Base-by-base conservation (phyloP, 495 filamentous ascomycete genomes). In the Sordaria brevicollis region DNA sequence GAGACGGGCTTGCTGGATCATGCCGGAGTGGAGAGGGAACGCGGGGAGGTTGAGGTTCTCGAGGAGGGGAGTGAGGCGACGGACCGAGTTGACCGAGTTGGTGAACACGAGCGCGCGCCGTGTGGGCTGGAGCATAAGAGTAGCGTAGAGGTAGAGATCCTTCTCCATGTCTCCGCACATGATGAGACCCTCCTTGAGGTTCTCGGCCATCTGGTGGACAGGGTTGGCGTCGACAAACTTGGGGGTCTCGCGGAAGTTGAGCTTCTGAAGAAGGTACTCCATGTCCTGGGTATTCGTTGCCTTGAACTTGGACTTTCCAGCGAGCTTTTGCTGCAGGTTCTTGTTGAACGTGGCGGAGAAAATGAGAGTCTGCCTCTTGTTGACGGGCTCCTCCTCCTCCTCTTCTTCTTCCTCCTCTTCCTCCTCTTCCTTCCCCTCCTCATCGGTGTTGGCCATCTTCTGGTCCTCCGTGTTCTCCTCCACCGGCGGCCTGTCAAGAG, bases 271-370 rank as follows among this genome's bases (percentile, higher is more conserved):
- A 2, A 99, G 86, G 78, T 97, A 97, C 72, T 95, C 94, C 86
- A 97, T 93, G 70, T 95, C 89, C 57, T 88, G 85, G 66, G 91
- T 85, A 74, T 83, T 85, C 86, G 91, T 86, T 7, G 93, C 79
- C 69, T 89, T 84, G 70, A 86, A 89, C 34, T 85, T 87, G 6
- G 86, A 82, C 75, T 93, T 96, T 5, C 92, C 90, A 8, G 92
- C 88, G 4, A 99, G 83, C 75, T 97, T 97, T 74, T 94, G 90
- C 76, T 97, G 94, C 67, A 99, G 78, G 11, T 88, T 89, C 74
- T 91, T 91, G 75, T 97, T 90, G 81, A 99, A 97, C 0, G 95
- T 99, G 4, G 95, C 95, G 0, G 96, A 98, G 81, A 99, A 99
- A 38, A 99, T 92, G 2, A 99, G 86, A 1, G 93, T 98, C 77